Evolutionary conservation across 768 basidiomycete genomes (phyloP).

Genomic region (Pleurotus pulmonarius): DNA sequence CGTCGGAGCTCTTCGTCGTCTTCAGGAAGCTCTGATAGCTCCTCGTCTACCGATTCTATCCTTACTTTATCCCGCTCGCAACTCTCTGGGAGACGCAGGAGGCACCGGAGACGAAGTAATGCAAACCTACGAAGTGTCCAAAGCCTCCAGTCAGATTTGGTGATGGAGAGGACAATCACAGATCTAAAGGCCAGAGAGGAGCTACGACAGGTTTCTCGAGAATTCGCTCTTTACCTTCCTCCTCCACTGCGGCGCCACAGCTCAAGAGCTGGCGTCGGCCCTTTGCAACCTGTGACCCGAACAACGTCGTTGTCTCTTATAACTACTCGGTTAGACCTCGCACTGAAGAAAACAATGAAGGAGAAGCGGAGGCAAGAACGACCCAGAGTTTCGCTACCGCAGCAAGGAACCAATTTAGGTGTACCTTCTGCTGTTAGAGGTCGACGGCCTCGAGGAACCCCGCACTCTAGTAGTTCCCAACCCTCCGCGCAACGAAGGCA

Average conservation of each 20-base stretch:
- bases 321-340: conserved; percentile 45
- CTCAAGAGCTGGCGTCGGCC: neutral
- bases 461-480: too few species aligned
- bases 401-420: too few species aligned
- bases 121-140: conserved; percentile 47
- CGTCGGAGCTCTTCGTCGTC: conserved; percentile 37
- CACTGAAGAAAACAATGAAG: conserved; percentile 37
- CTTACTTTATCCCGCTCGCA: conserved; percentile 37
- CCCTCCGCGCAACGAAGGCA: too few species aligned
- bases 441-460: too few species aligned
- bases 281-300: conserved; percentile 25
- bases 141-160: conserved; percentile 22
- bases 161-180: conserved; percentile 52
- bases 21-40: conserved; percentile 43
- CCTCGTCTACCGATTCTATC: conserved; percentile 37
- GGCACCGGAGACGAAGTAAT: conserved; percentile 36
- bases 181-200: conserved; percentile 64
- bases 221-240: conserved; percentile 66
- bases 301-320: conserved; percentile 47
- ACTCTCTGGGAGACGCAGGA: conserved; percentile 37
- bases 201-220: conserved; percentile 54
- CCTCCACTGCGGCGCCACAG: conserved; percentile 20
- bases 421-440: too few species aligned
- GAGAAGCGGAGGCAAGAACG: conserved; percentile 24
- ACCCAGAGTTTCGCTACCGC: conserved; percentile 6